These are phyloP conservation scores for Paraconiothyrium brasiliense DNA, from an alignment of 2,329 filamentous ascomycete species.

Conservation along the genomic window DNA sequence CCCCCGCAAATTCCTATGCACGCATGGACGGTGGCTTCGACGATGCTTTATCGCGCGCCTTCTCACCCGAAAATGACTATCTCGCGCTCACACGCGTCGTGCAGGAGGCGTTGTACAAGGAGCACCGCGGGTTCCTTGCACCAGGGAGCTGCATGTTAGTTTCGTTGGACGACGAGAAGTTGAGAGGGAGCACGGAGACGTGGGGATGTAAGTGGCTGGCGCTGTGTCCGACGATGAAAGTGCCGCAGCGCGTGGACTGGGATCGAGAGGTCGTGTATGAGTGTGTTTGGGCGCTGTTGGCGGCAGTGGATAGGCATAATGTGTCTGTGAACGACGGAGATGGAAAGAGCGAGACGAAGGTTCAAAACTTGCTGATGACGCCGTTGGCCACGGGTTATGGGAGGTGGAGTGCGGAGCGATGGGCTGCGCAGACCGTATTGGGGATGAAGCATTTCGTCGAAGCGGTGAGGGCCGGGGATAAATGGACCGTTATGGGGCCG, in stretches of 20 bases:
- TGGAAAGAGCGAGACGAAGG: slow-evolving; percentile 31
- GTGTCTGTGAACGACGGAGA: slow-evolving; percentile 21
- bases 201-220: slow-evolving; percentile 58
- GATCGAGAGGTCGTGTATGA: slow-evolving; percentile 64
- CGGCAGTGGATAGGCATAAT: slow-evolving; percentile 61
- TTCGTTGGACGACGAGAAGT: slow-evolving; percentile 53
- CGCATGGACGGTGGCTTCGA: slow-evolving; percentile 64
- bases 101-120: slow-evolving; percentile 57
- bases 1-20: slow-evolving; percentile 65
- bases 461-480: slow-evolving; percentile 54
- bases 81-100: slow-evolving; percentile 58
- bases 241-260: slow-evolving; percentile 57
- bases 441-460: slow-evolving; percentile 64
- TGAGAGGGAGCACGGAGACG: neutral
- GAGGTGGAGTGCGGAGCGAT: slow-evolving; percentile 55
- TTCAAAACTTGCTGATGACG: slow-evolving; percentile 60
- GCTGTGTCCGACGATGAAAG: slow-evolving; percentile 64
- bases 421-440: slow-evolving; percentile 61
- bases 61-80: slow-evolving; percentile 58
- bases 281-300: slow-evolving; percentile 63
- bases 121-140: slow-evolving; percentile 61
- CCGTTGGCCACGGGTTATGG: slow-evolving; percentile 63
- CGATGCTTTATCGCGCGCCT: slow-evolving; percentile 61
- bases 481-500: slow-evolving; percentile 48
- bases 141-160: slow-evolving; percentile 62